Base-by-base conservation (phyloP, 192 early-diverging fungal genomes). In the Helicostylum pulchrum region DNA sequence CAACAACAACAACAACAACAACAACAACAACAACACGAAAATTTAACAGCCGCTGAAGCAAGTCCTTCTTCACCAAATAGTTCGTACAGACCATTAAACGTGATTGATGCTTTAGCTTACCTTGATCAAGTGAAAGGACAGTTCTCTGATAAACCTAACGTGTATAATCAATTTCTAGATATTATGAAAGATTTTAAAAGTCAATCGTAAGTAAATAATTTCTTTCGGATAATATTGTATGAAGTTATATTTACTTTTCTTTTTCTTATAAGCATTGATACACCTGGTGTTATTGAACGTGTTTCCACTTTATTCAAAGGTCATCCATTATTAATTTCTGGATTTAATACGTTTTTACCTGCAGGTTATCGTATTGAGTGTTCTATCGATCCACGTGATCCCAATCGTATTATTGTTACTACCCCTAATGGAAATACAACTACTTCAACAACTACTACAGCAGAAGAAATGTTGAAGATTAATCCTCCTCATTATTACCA, bases 101-200 rank as follows among this genome's bases (percentile, higher is more conserved):
- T 99, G 0, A 90, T 85, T 60, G 96, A 99, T 67, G 97, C 97
- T 0, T 77, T 99, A 43, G 85, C 92, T 15, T 99, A 99, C 75
- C 80, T 99, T 42, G 97, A 99, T 68, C 83, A 94, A 69, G 97
- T 99, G 14, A 96, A 96, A 72, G 81, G 87, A 20, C 89, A 93
- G 70, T 99, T 99, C 67, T 80, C 85, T 43, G 88, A 93, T 58
- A 86, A 92, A 6, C 94, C 95, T 3, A 92, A 97, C 54, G 94
- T 98, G 4, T 99, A 99, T 78, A 98, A 97, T 66, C 82, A 87
- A 61, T 99, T 99, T 72, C 65, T 99, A 72, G 96, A 97, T 67
- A 98, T 98, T 42, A 99, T 99, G 97, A 97, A 97, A 80, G 97
- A 99, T 71, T 99, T 99, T 74, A 98, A 98, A 77, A 91, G 91